phyloP scores from a whole-genome alignment of 106 monocot genomes.

The Iris macrosiphon region DNA sequence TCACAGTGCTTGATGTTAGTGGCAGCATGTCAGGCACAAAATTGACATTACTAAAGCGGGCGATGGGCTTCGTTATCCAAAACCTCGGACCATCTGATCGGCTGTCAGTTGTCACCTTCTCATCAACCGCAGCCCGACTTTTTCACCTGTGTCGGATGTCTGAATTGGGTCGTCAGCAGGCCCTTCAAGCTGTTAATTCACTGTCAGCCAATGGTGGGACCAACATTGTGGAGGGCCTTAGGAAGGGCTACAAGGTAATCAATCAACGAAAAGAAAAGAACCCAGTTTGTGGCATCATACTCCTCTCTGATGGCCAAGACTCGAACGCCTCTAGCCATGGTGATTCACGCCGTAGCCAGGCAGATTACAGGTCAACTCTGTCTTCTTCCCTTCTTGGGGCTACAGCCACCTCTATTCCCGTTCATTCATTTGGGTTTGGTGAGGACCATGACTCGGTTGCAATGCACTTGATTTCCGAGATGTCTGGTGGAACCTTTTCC shows the following conservation, averaged over 20 bases:
- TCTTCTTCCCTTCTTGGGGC: constrained; percentile 8
- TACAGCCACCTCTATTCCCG: too few species aligned
- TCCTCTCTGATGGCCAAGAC: constrained; percentile 96
- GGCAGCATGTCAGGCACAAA: constrained; percentile 95
- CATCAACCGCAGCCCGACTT: constrained; percentile 63
- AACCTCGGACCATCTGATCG: constrained; percentile 74
- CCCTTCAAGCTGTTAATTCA: constrained; percentile 67
- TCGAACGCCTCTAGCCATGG: background rate
- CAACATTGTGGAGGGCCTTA: constrained; percentile 75
- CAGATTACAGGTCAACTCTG: constrained; percentile 10
- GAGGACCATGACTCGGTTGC: constrained; percentile 26
- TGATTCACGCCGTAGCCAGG: background rate
- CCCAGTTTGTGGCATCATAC: constrained; percentile 67
- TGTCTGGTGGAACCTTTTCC: constrained; percentile 49
- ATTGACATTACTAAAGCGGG: constrained; percentile 66
- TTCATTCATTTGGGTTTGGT: constrained; percentile 36
- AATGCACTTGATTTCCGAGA: constrained; percentile 41
- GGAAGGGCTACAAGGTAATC: constrained; percentile 63
- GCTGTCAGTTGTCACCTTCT: constrained; percentile 74
- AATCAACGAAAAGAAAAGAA: constrained; percentile 59
- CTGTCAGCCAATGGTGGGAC: constrained; percentile 56
- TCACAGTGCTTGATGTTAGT: constrained; percentile 86
- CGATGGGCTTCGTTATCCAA: constrained; percentile 88
- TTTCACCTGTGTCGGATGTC: constrained; percentile 77
- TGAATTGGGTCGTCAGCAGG: constrained; percentile 59